Base-by-base conservation (phyloP, 2,329 filamentous ascomycete genomes). In the Escovopsis sp. region DNA sequence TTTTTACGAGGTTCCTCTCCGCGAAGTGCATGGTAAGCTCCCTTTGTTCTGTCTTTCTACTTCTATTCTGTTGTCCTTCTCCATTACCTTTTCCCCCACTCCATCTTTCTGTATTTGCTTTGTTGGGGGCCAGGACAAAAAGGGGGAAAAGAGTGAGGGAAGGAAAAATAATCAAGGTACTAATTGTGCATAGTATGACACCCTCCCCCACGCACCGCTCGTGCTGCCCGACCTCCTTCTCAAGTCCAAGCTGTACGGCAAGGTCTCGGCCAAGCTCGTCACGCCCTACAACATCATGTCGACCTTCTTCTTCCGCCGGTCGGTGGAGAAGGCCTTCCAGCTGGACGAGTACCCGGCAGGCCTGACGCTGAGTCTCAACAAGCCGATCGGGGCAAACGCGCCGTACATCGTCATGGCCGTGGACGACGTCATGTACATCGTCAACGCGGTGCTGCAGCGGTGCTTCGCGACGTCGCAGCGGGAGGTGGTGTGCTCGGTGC, bases 371-470 rank as follows among this genome's bases (percentile, higher is more conserved):
- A 84, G 78, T 50, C 66, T 79, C 29, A 77, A 70, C 48, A 81
- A 70, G 49, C 66, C 79, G 4, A 65, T 94, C 30, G 74, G 79
- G 35, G 72, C 77, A 39, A 85, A 86, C 46, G 72, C 85, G 3
- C 90, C 90, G 1, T 92, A 84, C 51, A 94, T 98, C 48, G 88
- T 90, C 30, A 86, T 87, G 2, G 87, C 88, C 1, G 87, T 98
- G 8, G 90, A 98, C 61, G 90, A 94, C 60, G 86, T 96, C 50
- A 96, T 98, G 88, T 98, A 96, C 58, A 94, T 98, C 47, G 83
- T 94, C 52, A 93, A 92, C 52, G 79, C 88, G 34, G 81, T 96
- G 25, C 67, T 96, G 7, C 80, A 92, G 43, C 79, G 88, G 44
- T 82, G 85, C 0, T 65, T 96, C 16, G 79, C 83, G 1, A 96